These are phyloP conservation scores for Tricholoma matsutake DNA, from an alignment of 768 basidiomycete species.

Conservation along the genomic window DNA sequence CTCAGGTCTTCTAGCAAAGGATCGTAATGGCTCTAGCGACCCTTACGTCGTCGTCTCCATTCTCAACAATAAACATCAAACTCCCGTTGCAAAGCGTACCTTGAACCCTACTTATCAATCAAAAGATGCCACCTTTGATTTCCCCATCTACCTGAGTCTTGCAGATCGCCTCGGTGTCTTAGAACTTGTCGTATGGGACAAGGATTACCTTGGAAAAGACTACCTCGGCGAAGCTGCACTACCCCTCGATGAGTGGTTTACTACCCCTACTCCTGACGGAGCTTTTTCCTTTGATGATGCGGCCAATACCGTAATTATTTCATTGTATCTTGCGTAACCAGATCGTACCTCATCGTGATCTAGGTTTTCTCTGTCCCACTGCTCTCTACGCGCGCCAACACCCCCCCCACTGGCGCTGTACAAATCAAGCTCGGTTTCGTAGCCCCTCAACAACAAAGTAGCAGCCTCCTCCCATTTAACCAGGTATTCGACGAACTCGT, in stretches of 20 bases:
- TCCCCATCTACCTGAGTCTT: slow-evolving; percentile 77
- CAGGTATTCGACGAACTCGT: slow-evolving; percentile 62
- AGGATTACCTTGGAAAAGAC: slow-evolving; percentile 85
- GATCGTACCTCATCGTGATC: background rate
- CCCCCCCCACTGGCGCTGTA: slow-evolving; percentile 38
- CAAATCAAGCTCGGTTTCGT: slow-evolving; percentile 48
- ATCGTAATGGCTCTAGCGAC: slow-evolving; percentile 69
- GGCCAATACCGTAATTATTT: slow-evolving; percentile 59
- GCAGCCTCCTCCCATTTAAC: slow-evolving; percentile 47
- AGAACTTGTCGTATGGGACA: slow-evolving; percentile 93
- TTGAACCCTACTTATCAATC: slow-evolving; percentile 62
- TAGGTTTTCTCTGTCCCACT: slow-evolving; percentile 27
- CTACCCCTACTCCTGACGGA: slow-evolving; percentile 17
- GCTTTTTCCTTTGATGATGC: slow-evolving; percentile 56
- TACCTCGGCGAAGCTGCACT: slow-evolving; percentile 89
- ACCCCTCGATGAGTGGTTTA: slow-evolving; percentile 82
- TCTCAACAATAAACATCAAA: slow-evolving; percentile 58
- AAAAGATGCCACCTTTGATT: slow-evolving; percentile 84
- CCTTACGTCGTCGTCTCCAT: slow-evolving; percentile 66
- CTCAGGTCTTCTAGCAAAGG: slow-evolving; percentile 56
- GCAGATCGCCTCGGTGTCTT: slow-evolving; percentile 70
- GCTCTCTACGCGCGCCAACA: slow-evolving; percentile 40
- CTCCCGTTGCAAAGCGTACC: slow-evolving; percentile 72
- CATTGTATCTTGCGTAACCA: background rate
- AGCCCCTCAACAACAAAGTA: slow-evolving; percentile 40